Evolutionary conservation across 768 basidiomycete species (phyloP), one percentile per base, ranked within the genome.

Genomic region (Mycena maculata): DNA sequence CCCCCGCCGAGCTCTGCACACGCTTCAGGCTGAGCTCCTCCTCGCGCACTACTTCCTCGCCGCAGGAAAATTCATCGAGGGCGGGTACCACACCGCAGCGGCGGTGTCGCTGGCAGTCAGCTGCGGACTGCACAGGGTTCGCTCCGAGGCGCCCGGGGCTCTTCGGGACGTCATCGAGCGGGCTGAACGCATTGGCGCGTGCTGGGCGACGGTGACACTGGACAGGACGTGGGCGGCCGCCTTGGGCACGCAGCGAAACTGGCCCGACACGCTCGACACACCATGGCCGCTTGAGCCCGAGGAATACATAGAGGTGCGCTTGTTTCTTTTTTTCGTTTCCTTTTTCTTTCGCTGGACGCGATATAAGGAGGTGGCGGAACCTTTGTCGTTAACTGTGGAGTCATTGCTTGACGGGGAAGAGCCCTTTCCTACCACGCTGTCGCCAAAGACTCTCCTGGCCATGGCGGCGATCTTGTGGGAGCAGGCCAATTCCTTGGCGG

Each of bases 11-110:
- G 77, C 84, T 20, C 72, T 88, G 44, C 82, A 87, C 39, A 76
- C 82, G 3, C 77, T 88, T 20, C 87, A 88, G 69, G 80, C 85
- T 1, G 84, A 90, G 60, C 77, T 90, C 9, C 79, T 91, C 18
- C 80, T 91, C 28, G 78, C 86, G 3, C 80, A 81, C 57, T 90
- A 87, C 71, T 86, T 90, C 74, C 85, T 88, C 65, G 77, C 82
- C 22, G 78, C 79, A 28, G 87, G 84, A 23, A 79, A 87, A 25
- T 74, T 81, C 16, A 75, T 88, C 9, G 89, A 84, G 63, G 82
- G 78, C 11, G 77, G 78, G 57, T 82, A 82, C 65, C 59, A 86
- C 77, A 65, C 84, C 72, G 53, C 79, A 63, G 74, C 76, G 8
- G 81, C 80, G 1, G 74, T 80, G 7, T 79, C 81, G 0, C 75